Evolutionary conservation across 2,329 filamentous ascomycete species (phyloP), one percentile per base, ranked within the genome.

Genomic region (Pyrenochaeta sp.): DNA sequence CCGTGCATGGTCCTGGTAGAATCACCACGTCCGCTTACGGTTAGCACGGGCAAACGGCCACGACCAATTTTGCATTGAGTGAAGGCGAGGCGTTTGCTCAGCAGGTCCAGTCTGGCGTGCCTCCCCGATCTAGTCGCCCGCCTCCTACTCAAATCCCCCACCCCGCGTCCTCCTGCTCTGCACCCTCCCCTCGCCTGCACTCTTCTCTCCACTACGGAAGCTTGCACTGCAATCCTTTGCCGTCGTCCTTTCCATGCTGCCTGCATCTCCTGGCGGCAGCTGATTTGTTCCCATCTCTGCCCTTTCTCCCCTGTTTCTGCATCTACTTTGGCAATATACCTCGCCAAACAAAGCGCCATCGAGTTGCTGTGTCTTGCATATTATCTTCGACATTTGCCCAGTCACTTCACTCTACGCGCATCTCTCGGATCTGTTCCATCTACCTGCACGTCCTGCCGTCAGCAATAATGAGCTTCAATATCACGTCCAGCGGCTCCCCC

Each of bases 401-500:
- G 53, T 55, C 53, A 50, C 49, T 35, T 53, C 53, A 41, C 43
- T 50, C 53, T 42, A 53, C 48, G 29, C 44, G 22, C 52, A 65
- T 67, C 55, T 67, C 58, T 57, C 51, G 45, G 45, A 70, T 68
- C 58, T 68, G 50, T 61, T 53, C 36, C 56, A 63, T 65, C 60
- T 67, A 65, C 56, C 39, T 38, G 42, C 55, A 49, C 48, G 31
- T 52, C 40, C 45, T n/a, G 29, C 54, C 43, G 46, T 39, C 55
- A 49, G 20, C 44, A 43, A 58, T 47, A 38, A 70, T 71, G 67
- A 69, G 58, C 60, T 63, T 62, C 63, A 72, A 67, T 43, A 71
- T 73, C 53, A 67, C 70, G 50, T 68, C 68, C 44, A 68, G 72
- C 53, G 71, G 71, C 18, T 74, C 72, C 36, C 71, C 72, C 20